phyloP scores from a whole-genome alignment of 2,329 filamentous ascomycete genomes.

The Monilinia polystroma region DNA sequence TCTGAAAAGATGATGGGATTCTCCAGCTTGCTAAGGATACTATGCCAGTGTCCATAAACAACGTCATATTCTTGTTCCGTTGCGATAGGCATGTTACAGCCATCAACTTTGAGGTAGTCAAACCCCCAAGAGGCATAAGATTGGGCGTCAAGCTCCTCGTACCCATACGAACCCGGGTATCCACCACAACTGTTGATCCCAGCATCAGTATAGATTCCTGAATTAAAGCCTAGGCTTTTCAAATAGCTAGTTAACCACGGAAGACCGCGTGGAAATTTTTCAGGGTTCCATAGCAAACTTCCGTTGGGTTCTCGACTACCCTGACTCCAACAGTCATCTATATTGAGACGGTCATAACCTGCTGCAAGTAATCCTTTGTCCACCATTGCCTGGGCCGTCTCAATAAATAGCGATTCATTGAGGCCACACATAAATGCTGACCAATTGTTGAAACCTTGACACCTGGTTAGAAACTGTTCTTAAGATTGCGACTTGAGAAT shows the following conservation, averaged over 20 bases:
- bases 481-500: neutral
- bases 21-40: conserved; percentile 36
- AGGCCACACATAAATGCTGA: conserved; percentile 49
- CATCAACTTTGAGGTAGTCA: conserved; percentile 60
- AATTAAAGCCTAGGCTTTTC: conserved; percentile 57
- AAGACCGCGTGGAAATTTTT: conserved; percentile 60
- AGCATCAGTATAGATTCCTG: conserved; percentile 63
- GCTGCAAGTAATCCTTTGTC: conserved; percentile 49
- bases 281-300: conserved; percentile 47
- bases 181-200: conserved; percentile 48
- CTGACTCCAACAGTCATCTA: conserved; percentile 62
- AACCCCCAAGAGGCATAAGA: conserved; percentile 56
- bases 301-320: conserved; percentile 46
- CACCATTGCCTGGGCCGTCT: conserved; percentile 50
- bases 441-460: conserved; percentile 50
- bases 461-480: neutral
- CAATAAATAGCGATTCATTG: conserved; percentile 49
- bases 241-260: conserved; percentile 53
- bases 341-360: conserved; percentile 58
- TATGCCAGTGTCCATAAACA: conserved; percentile 46
- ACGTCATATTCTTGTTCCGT: conserved; percentile 44
- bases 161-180: conserved; percentile 57
- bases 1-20: conserved; percentile 40
- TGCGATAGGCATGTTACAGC: conserved; percentile 46
- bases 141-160: conserved; percentile 57